Conservation (phyloP, 208 protist species). For the Trypanosoma rangeli region DNA sequence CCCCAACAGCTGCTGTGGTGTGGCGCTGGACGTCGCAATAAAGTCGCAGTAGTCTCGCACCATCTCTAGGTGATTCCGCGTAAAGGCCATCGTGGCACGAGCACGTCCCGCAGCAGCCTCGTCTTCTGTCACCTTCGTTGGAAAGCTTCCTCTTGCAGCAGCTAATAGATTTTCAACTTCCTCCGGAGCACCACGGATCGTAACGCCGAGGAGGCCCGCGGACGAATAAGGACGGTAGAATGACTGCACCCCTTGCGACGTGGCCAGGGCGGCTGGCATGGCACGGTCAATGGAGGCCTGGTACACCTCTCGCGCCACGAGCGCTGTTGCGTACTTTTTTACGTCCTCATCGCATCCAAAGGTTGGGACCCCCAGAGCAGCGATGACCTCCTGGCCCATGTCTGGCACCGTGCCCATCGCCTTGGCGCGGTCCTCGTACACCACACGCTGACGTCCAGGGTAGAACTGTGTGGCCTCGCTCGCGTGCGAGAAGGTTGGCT, state of each 20-base stretch:
- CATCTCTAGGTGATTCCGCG: slow-evolving; percentile 55
- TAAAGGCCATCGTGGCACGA: slow-evolving; percentile 47
- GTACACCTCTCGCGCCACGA: slow-evolving; percentile 74
- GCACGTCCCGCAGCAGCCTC: slow-evolving; percentile 35
- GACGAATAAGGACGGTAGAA: slow-evolving; percentile 85
- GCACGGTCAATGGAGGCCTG: slow-evolving; percentile 35
- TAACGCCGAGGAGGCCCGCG: slow-evolving; percentile 78
- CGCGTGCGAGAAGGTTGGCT: slow-evolving; percentile 38
- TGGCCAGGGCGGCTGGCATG: slow-evolving; percentile 21
- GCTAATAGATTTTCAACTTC: slow-evolving; percentile 40
- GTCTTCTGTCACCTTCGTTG: slow-evolving; percentile 33
- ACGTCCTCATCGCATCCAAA: slow-evolving; percentile 57
- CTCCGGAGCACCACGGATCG: slow-evolving; percentile 52
- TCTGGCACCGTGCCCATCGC: slow-evolving; percentile 83
- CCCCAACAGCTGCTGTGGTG: slow-evolving; percentile 40
- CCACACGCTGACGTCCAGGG: slow-evolving; percentile 48
- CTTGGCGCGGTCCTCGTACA: slow-evolving; percentile 66
- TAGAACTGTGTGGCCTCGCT: slow-evolving; percentile 82
- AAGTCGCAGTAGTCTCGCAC: slow-evolving; percentile 84
- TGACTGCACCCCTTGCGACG: slow-evolving; percentile 47
- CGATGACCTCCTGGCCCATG: slow-evolving; percentile 78
- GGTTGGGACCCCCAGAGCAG: slow-evolving; percentile 59
- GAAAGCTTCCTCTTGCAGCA: slow-evolving; percentile 40
- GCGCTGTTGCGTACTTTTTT: slow-evolving; percentile 59
- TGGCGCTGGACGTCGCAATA: slow-evolving; percentile 56